Evolutionary conservation across 192 early-diverging fungal species (phyloP).

Genomic region (Pilaira anomala): DNA sequence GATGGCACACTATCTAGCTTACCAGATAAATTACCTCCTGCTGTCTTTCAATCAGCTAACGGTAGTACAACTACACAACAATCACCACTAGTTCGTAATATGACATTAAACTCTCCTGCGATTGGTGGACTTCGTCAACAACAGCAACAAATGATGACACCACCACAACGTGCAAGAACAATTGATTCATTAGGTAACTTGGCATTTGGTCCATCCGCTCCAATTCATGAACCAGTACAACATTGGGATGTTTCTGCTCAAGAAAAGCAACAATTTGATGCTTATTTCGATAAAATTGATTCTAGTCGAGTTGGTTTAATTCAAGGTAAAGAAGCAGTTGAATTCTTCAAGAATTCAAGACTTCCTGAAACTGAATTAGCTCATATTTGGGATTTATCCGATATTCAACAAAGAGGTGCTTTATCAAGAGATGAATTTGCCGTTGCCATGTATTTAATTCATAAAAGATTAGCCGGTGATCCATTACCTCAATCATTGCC

Average conservation of each 20-base stretch:
- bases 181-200: slow-evolving; percentile 30
- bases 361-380: slow-evolving; percentile 37
- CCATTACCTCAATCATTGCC: slow-evolving; percentile 57
- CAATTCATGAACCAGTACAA: not conserved
- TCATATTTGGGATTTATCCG: slow-evolving; percentile 61
- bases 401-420: slow-evolving; percentile 57
- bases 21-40: slow-evolving; percentile 66
- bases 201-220: slow-evolving; percentile 9
- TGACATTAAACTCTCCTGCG: not conserved
- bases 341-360: slow-evolving; percentile 41
- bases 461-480: slow-evolving; percentile 51
- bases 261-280: slow-evolving; percentile 72
- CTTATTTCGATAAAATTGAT: slow-evolving; percentile 78
- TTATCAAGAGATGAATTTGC: slow-evolving; percentile 73
- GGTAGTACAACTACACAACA: slow-evolving; percentile 12
- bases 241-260: slow-evolving; percentile 75
- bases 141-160: slow-evolving; percentile 32
- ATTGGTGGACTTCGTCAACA: slow-evolving; percentile 24
- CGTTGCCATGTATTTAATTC: slow-evolving; percentile 78
- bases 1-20: slow-evolving; percentile 63
- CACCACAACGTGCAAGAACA: slow-evolving; percentile 25
- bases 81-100: not conserved
- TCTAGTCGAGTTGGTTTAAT: slow-evolving; percentile 56
- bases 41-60: slow-evolving; percentile 49
- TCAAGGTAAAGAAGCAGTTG: slow-evolving; percentile 50